Evolutionary conservation across 2,329 filamentous ascomycete species (phyloP).

Genomic region (Paraphoma sp.): DNA sequence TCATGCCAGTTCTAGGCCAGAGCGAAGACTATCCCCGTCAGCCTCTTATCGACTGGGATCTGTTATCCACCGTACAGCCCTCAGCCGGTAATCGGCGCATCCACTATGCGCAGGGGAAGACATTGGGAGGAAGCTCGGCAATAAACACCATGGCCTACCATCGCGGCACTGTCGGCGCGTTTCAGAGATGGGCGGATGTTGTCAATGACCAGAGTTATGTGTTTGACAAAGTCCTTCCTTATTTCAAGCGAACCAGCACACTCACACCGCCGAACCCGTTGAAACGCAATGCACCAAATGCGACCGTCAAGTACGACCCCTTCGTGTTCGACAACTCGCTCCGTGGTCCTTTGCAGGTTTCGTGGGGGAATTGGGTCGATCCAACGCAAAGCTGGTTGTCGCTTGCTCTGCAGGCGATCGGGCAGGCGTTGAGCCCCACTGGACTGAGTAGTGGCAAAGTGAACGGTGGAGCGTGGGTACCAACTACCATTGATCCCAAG

Average conservation of each 20-base stretch:
- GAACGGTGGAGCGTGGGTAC: slow-evolving; percentile 24
- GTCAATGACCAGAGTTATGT: slow-evolving; percentile 41
- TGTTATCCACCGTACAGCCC: slow-evolving; percentile 27
- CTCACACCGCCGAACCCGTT: slow-evolving; percentile 36
- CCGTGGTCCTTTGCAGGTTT: slow-evolving; percentile 30
- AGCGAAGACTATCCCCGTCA: slow-evolving; percentile 13
- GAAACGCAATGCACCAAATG: slow-evolving; percentile 24
- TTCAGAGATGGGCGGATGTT: slow-evolving; percentile 38
- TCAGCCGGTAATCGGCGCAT: slow-evolving; percentile 27
- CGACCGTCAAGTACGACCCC: slow-evolving; percentile 25
- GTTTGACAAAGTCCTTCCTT: slow-evolving; percentile 34
- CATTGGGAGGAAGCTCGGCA: slow-evolving; percentile 37
- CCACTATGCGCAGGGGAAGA: slow-evolving; percentile 43
- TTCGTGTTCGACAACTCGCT: slow-evolving; percentile 18
- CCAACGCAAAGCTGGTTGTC: slow-evolving; percentile 32
- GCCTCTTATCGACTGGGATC: slow-evolving; percentile 37
- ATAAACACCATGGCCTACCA: slow-evolving; percentile 37
- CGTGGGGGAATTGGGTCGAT: slow-evolving; percentile 35
- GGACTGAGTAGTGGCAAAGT: slow-evolving; percentile 33
- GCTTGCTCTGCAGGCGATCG: slow-evolving; percentile 24
- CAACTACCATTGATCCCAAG: slow-evolving; percentile 39
- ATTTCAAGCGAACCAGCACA: slow-evolving; percentile 35
- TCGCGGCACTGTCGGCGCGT: slow-evolving; percentile 25
- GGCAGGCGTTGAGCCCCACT: not conserved
- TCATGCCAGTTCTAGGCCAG: slow-evolving; percentile 15